Percentiles rank a stretch among this genome's conserved stretches.
Conservation (phyloP, 169 alveolate genomes). For the Plasmodium knowlesi region DNA sequence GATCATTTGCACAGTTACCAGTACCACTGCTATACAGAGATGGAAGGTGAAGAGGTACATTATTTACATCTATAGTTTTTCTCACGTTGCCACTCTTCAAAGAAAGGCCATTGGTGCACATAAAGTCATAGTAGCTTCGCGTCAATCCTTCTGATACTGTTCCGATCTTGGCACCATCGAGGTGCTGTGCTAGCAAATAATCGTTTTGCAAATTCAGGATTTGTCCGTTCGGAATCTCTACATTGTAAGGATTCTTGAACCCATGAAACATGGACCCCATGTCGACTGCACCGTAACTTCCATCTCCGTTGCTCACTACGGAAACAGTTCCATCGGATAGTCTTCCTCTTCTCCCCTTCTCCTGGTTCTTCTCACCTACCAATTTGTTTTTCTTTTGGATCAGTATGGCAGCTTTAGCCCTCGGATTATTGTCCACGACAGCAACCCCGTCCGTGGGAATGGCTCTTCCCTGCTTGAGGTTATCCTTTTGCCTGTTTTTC, state of each 20-base stretch:
- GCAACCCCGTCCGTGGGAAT: too few relatives aligned
- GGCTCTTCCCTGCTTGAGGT: background rate
- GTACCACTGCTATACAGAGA: background rate
- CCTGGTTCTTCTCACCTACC: background rate
- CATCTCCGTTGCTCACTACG: background rate
- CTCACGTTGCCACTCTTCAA: constrained; percentile 12
- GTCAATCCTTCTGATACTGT: background rate
- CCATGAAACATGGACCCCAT: background rate
- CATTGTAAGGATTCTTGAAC: background rate
- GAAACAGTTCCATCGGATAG: background rate
- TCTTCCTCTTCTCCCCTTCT: background rate
- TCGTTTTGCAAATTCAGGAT: background rate
- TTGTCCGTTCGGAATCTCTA: background rate
- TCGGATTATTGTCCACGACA: background rate
- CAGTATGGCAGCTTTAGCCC: background rate
- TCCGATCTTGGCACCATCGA: background rate
- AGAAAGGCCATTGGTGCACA: constrained; percentile 4
- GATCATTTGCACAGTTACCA: background rate
- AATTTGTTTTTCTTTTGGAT: background rate
- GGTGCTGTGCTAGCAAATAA: background rate
- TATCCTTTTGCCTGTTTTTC: constrained; percentile 20
- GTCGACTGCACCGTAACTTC: background rate
- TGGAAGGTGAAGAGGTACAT: background rate
- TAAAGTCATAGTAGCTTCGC: background rate
- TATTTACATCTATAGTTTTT: background rate